Base-by-base conservation (phyloP, 139 green algal species). In the Protoeuglena noctilucae region DNA sequence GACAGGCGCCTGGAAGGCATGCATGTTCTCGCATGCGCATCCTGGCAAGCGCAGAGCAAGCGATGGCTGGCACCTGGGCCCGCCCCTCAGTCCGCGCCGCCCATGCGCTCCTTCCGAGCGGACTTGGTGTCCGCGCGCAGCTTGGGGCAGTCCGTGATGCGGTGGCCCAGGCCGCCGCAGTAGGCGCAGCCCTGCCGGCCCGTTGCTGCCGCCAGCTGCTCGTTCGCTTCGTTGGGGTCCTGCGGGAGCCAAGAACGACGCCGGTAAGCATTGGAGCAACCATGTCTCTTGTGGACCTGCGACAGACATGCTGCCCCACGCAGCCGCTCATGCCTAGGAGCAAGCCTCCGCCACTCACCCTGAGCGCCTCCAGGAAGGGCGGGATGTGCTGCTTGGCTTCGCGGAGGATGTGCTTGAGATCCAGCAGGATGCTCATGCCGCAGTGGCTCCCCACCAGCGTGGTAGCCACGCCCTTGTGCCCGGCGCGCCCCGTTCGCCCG, bases 371-470 rank as follows among this genome's bases (percentile, higher is more conserved):
- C 54, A 94, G 76, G 52, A 94, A 83, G 28, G 87, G 83, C 0
- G 91, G 91, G 29, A 98, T 89, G 46, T 80, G 76, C 75, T 97
- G 87, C 75, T 93, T 89, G 40, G 89, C 84, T 58, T 96, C 87
- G 55, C 81, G 81, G 14, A 98, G 81, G 60, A 98, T 75, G 73
- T 97, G 85, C 75, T 96, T 97, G 18, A 98, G 65, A 64, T 98
- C 90, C 52, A 97, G 77, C 75, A 98, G 65, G 51, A 95, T 93
- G 34, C 67, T 80, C 69, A 97, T 91, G 27, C 48, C 67, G 51
- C 63, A 78, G 48, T 93, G 71, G 55, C 87, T 82, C 57, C 94
- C 96, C 66, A 98, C 84, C 65, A 97, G 96, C 12, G 91, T 96
- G 24, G 91, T 97, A 21, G 91, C 91, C 3, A 97, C 83, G 28